A percentile compares a stretch with the other conserved stretches of the same genome.
Evolutionary conservation across 202 grass and related monocot genomes (phyloP).

Genomic region (Musa balbisiana): DNA sequence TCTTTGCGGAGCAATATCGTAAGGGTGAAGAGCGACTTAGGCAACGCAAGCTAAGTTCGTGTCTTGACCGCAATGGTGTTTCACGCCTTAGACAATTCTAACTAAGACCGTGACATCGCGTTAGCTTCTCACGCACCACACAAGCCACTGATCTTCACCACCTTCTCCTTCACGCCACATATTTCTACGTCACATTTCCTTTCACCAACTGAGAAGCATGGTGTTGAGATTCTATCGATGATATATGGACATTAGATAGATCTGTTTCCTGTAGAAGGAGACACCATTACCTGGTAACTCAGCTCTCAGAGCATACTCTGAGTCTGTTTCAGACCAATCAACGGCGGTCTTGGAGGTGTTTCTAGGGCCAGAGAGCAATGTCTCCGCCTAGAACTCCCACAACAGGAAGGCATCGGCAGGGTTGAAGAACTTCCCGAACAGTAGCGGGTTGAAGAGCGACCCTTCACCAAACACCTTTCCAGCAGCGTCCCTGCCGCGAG

Average conservation of each 20-base stretch:
- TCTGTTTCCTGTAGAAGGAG: no score
- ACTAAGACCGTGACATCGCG: no score
- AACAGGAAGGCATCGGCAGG: conserved; percentile 76
- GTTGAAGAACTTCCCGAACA: conserved; percentile 94
- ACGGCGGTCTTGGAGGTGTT: conserved; percentile 34
- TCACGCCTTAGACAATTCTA: no score
- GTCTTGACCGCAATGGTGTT: no score
- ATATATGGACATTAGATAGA: no score
- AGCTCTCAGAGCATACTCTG: conserved; percentile 56
- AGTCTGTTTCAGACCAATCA: conserved; percentile 55
- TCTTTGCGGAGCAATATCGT: no score
- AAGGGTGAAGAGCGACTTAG: no score
- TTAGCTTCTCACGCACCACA: conserved; percentile 42
- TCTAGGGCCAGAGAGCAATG: conserved; percentile 46
- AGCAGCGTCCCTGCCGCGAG: conserved; percentile 28
- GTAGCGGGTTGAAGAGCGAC: conserved; percentile 65
- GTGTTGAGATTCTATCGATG: no score
- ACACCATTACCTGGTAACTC: conserved; percentile 47
- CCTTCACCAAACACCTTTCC: conserved; percentile 67
- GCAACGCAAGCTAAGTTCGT: no score
- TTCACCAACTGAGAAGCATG: conserved; percentile 27
- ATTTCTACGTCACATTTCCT: conserved; percentile 85
- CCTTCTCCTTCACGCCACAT: conserved; percentile 46
- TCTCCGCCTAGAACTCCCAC: conserved; percentile 76
- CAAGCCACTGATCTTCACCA: conserved; percentile 73